Evolutionary conservation across 2,329 filamentous ascomycete species (phyloP), one percentile per base, ranked within the genome.

Genomic region (Fusarium nanum): DNA sequence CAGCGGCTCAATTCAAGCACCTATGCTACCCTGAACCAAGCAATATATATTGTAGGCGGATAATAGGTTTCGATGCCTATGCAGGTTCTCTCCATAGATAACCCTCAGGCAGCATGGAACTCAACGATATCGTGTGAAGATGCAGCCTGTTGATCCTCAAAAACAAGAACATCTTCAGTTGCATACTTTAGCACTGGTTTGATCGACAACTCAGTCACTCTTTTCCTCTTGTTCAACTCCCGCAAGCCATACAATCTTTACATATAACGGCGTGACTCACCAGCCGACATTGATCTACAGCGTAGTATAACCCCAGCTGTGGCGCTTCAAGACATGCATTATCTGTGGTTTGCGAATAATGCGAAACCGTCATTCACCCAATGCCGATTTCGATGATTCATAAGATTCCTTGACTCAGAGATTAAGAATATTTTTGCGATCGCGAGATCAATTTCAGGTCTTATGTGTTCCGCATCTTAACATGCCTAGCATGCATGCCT

Each of bases 191-290:
- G 23, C n/a, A 28, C 41, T 4, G 7, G 20, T 20, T 18, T 32
- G 45, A 57, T 57, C 18, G 22, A 53, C 37, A 27, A 44, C 18
- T 23, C 27, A 18, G 12, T 32, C 18, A 11, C 23, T 40, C 7
- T 7, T 37, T 14, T 56, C 22, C 4, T 32, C 34, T 47, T 47
- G 40, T 14, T 11, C 20, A 40, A 47, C 60, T 41, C 27, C 32
- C n/a, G 25, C 11, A 23, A 28, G 37, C 16, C 22, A 22, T 40
- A 27, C n/a, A 41, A 18, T n/a, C 32, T 22, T 59, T 13, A 16
- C 22, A 40, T 22, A 20, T 16, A 40, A 22, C 32, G 60, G 61
- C 32, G 40, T 64, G 60, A 64, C 40, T 64, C 62, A 64, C 49
- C 23, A 44, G 9, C 7, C 10, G 10, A 56, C 20, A 14, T 27